These are phyloP conservation scores for Sporobolomyces roseus DNA, from an alignment of 768 basidiomycete species.

Conservation along the genomic window DNA sequence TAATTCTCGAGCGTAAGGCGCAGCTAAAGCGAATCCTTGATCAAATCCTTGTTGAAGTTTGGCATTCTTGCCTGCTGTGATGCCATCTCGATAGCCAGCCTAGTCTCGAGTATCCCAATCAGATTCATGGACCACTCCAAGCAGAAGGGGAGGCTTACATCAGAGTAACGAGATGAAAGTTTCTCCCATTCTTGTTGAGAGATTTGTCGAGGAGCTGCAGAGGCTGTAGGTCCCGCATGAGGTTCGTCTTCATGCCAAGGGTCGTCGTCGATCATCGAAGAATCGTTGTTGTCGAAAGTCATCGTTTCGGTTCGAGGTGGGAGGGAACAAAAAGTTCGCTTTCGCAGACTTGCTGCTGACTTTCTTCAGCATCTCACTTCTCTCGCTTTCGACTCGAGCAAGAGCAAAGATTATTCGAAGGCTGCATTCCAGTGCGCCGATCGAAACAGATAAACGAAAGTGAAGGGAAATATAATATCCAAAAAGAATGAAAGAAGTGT, in stretches of 20 bases:
- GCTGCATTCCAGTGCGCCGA: too few relatives aligned
- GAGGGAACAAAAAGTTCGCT: not conserved
- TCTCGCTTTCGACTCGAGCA: too few relatives aligned
- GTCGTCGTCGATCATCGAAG: constrained; percentile 29
- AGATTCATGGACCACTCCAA: not conserved
- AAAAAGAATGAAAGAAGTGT: too few relatives aligned
- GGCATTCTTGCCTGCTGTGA: constrained; percentile 81
- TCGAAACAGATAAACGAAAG: too few relatives aligned
- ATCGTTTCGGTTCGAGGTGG: too few relatives aligned
- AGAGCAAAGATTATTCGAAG: too few relatives aligned
- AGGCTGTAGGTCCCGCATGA: not conserved
- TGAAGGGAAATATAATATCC: too few relatives aligned
- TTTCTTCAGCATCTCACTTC: too few relatives aligned
- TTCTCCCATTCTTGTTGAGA: constrained; percentile 40
- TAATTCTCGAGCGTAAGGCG: constrained; percentile 69
- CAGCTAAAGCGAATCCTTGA: constrained; percentile 70
- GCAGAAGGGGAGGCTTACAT: constrained; percentile 9
- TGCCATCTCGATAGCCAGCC: constrained; percentile 96
- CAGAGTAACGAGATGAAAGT: constrained; percentile 30
- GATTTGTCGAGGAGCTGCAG: constrained; percentile 3
- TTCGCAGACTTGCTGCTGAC: not conserved
- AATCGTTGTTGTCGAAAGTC: not conserved
- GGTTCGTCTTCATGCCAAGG: constrained; percentile 32
- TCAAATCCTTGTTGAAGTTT: constrained; percentile 89
- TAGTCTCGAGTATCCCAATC: constrained; percentile 54